phyloP scores from a whole-genome alignment of 2,329 filamentous ascomycete species.

The Exophiala aquamarina region DNA sequence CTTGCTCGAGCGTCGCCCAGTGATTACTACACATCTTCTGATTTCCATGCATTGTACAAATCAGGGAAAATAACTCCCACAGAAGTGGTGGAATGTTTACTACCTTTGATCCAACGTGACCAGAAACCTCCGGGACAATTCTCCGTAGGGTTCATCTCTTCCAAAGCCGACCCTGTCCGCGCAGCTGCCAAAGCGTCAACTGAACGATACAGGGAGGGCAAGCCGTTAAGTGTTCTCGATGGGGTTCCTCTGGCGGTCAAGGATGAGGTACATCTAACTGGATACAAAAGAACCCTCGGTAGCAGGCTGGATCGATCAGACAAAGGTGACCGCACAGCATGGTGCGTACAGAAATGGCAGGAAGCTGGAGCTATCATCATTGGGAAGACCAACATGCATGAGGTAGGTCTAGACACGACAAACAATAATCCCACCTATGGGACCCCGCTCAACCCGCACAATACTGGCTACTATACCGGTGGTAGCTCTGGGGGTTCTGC shows the following conservation, averaged over 20 bases:
- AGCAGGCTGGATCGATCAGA: conserved; percentile 59
- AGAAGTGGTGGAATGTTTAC: conserved; percentile 68
- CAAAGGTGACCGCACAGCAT: conserved; percentile 55
- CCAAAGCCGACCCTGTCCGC: conserved; percentile 61
- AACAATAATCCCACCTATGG: conserved; percentile 77
- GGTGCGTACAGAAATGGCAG: conserved; percentile 70
- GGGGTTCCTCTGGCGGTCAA: conserved; percentile 83
- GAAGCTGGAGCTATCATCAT: conserved; percentile 73
- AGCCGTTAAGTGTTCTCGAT: conserved; percentile 68
- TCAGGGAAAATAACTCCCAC: conserved; percentile 69
- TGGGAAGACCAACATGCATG: conserved; percentile 79
- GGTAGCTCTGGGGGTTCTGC: conserved; percentile 77
- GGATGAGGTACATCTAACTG: conserved; percentile 72
- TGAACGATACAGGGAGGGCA: conserved; percentile 66
- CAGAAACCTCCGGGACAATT: conserved; percentile 58
- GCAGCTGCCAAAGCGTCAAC: conserved; percentile 73
- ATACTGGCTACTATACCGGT: conserved; percentile 73
- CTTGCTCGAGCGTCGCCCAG: conserved; percentile 36
- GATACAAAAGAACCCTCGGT: conserved; percentile 67
- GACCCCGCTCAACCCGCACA: conserved; percentile 76
- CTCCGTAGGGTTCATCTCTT: conserved; percentile 71
- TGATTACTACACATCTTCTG: conserved; percentile 68
- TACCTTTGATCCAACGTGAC: conserved; percentile 68
- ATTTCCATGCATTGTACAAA: conserved; percentile 75
- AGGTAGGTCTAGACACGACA: conserved; percentile 76